Conservation (phyloP, 2,329 filamentous ascomycete species). For the Metarhizium album region DNA sequence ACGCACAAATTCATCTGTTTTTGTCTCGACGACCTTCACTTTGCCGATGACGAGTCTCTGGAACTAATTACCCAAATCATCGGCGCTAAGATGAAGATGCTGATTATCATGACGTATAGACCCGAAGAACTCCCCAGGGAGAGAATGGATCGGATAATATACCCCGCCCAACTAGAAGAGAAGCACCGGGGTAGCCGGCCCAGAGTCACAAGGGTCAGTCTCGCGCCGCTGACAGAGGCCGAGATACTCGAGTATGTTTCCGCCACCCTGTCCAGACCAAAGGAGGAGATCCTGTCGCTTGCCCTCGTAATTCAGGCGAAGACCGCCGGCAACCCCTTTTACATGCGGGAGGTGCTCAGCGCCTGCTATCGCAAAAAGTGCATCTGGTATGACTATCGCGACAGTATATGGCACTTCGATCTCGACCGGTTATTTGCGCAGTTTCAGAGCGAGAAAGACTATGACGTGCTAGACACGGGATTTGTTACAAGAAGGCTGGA, state of each 20-base stretch:
- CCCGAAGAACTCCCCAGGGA: constrained; percentile 53
- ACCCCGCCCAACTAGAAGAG: constrained; percentile 43
- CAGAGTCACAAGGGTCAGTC: constrained; percentile 56
- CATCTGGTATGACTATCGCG: constrained; percentile 83
- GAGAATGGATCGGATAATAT: constrained; percentile 42
- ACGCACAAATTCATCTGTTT: constrained; percentile 81
- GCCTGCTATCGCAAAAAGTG: constrained; percentile 78
- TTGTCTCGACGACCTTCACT: constrained; percentile 81
- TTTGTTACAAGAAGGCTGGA: constrained; percentile 71
- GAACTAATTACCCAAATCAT: constrained; percentile 78
- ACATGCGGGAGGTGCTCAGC: constrained; percentile 82
- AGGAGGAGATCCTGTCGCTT: constrained; percentile 63
- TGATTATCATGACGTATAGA: constrained; percentile 67
- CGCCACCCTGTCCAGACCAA: constrained; percentile 63
- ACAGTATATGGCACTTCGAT: constrained; percentile 74
- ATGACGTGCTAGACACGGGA: constrained; percentile 68
- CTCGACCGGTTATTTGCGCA: constrained; percentile 78
- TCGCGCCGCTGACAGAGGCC: constrained; percentile 63
- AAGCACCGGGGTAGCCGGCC: constrained; percentile 36
- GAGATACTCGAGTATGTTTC: constrained; percentile 78
- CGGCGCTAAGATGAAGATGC: constrained; percentile 65
- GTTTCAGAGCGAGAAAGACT: constrained; percentile 68
- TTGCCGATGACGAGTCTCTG: constrained; percentile 77
- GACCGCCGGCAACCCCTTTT: constrained; percentile 80
- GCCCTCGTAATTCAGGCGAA: constrained; percentile 82